Conservation (phyloP, 2,329 filamentous ascomycete species). For the Tolypocladium guangdongense region DNA sequence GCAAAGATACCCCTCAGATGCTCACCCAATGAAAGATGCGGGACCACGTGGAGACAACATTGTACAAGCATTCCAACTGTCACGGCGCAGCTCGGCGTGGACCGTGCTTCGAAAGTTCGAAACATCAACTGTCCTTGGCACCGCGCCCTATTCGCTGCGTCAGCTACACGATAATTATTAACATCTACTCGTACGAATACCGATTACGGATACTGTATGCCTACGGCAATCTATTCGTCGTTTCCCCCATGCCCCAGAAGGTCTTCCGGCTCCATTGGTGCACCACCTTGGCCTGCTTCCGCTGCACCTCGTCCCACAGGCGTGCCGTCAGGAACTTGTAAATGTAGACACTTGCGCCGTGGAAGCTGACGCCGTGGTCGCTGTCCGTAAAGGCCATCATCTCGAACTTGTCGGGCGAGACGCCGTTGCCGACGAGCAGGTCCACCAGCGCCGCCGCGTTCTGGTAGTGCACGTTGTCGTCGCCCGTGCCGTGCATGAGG, state of each 20-base stretch:
- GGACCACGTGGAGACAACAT: background rate
- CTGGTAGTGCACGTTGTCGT: conserved; percentile 65
- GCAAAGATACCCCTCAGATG: background rate
- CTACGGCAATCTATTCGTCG: background rate
- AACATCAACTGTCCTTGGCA: too few relatives aligned
- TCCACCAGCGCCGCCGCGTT: conserved; percentile 52
- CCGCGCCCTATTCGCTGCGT: background rate
- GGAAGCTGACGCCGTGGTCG: conserved; percentile 50
- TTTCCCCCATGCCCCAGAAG: background rate
- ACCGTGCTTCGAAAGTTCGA: too few relatives aligned
- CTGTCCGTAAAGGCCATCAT: conserved; percentile 56
- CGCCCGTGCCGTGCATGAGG: conserved; percentile 55
- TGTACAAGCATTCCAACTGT: too few relatives aligned
- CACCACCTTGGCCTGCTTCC: conserved; percentile 25
- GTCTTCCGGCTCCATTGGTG: conserved; percentile 24
- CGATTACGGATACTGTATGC: too few relatives aligned
- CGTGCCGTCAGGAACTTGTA: conserved; percentile 52
- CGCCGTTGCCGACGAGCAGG: conserved; percentile 45
- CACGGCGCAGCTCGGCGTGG: too few relatives aligned
- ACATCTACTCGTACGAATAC: too few relatives aligned
- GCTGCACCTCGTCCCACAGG: conserved; percentile 50
- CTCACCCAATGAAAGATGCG: background rate
- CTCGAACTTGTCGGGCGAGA: conserved; percentile 50
- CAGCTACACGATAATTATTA: background rate
- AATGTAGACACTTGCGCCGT: conserved; percentile 42